Conservation (phyloP, 768 basidiomycete species). For the Boletus speciosus region DNA sequence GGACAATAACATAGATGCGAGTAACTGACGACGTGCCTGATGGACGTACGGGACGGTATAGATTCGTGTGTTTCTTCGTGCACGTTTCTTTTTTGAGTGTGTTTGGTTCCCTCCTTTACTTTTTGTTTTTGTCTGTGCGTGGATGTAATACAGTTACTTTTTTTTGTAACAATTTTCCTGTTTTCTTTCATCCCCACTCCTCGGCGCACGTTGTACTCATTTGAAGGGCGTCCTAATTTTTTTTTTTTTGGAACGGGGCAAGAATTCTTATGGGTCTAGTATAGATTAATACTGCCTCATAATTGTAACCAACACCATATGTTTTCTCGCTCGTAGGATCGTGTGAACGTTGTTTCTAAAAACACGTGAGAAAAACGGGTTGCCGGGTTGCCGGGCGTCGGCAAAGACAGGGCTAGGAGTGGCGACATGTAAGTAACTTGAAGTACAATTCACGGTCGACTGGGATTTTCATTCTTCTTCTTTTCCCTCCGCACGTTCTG, state of each 20-base stretch:
- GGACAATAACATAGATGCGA: conserved; percentile 22
- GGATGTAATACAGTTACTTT: conserved; percentile 8
- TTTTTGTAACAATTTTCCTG: conserved; percentile 1
- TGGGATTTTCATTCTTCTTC: background rate
- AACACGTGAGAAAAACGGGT: conserved; percentile 13
- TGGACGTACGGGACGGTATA: conserved; percentile 25
- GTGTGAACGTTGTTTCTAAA: background rate
- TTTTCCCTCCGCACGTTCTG: background rate
- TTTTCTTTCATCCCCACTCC: background rate
- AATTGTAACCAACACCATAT: conserved; percentile 22
- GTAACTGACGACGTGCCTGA: conserved; percentile 11
- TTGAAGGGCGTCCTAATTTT: conserved; percentile 6
- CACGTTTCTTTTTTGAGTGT: conserved; percentile 3
- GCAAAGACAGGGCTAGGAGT: background rate
- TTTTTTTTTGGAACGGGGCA: conserved; percentile 20
- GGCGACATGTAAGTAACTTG: background rate
- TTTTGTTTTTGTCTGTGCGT: background rate
- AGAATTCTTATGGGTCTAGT: conserved; percentile 19
- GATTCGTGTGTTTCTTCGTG: conserved; percentile 11
- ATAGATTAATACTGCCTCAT: conserved; percentile 28
- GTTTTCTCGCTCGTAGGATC: background rate
- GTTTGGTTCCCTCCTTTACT: background rate
- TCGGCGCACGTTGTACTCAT: conserved; percentile 14
- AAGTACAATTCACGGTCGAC: background rate
- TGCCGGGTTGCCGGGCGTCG: conserved; percentile 1